These are phyloP conservation scores for Jatropha podagrica DNA, from an alignment of 441 rosid genomes.

Conservation along the genomic window DNA sequence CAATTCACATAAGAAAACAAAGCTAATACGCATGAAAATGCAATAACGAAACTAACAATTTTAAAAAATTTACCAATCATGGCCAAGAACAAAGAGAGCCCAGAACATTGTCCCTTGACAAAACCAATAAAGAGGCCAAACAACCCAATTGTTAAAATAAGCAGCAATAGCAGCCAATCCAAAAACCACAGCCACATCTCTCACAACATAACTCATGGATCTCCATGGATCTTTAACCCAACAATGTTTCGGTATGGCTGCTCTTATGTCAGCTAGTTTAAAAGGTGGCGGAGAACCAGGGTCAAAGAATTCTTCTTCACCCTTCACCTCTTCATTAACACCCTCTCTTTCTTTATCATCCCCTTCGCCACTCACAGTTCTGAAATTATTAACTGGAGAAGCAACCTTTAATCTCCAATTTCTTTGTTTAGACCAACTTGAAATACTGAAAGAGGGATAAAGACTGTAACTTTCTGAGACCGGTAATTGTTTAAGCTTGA, in stretches of 20 bases:
- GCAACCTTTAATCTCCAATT: slow-evolving; percentile 41
- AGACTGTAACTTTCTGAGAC: slow-evolving; percentile 27
- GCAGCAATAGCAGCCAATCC: slow-evolving; percentile 72
- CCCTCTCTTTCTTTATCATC: slow-evolving; percentile 24
- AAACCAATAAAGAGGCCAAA: slow-evolving; percentile 91
- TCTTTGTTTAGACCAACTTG: slow-evolving; percentile 20
- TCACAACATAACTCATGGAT: slow-evolving; percentile 80
- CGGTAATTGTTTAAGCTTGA: slow-evolving; percentile 25
- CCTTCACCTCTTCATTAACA: slow-evolving; percentile 14
- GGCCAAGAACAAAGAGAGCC: slow-evolving; percentile 96
- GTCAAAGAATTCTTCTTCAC: slow-evolving; percentile 41
- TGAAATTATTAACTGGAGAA: slow-evolving; percentile 29
- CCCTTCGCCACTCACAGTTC: slow-evolving; percentile 21
- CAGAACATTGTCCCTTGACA: slow-evolving; percentile 96
- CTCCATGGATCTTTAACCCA: slow-evolving; percentile 90
- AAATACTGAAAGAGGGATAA: slow-evolving; percentile 27
- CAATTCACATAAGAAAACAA: background rate
- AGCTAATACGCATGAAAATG: background rate
- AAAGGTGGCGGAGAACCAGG: slow-evolving; percentile 77
- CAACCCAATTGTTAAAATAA: slow-evolving; percentile 59
- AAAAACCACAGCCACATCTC: slow-evolving; percentile 64
- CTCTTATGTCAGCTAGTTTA: slow-evolving; percentile 67
- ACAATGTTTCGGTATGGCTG: slow-evolving; percentile 89
- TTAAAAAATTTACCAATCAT: slow-evolving; percentile 63
- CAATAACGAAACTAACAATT: background rate